A percentile compares a stretch with the other conserved stretches of the same genome.
Evolutionary conservation across 345 rosid genomes (phyloP).

Genomic region (Syzygium aqueum): DNA sequence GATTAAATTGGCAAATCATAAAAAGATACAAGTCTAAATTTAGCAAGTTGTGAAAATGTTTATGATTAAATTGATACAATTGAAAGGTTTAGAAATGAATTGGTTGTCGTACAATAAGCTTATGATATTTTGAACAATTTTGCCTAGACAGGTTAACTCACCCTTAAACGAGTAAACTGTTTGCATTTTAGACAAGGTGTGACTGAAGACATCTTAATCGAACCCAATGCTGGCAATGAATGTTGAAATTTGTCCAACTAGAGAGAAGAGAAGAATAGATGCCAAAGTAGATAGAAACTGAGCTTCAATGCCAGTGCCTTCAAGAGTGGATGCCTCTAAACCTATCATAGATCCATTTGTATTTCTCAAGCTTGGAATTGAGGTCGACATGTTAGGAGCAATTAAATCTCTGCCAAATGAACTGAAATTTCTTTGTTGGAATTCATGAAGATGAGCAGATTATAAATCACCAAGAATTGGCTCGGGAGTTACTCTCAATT

Average conservation of each 20-base stretch:
- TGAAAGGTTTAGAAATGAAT: accelerated
- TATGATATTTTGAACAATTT: not conserved
- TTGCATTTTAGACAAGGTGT: not conserved
- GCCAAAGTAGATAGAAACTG: no score
- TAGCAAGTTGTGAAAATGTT: accelerated
- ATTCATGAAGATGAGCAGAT: not conserved
- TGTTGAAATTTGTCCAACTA: no score
- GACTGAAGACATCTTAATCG: not conserved
- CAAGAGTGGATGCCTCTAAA: no score
- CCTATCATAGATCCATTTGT: not conserved
- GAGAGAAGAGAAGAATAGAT: no score
- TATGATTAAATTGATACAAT: accelerated
- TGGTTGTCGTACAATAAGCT: accelerated
- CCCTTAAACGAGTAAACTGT: not conserved
- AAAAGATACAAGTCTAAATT: no score
- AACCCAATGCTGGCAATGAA: no score
- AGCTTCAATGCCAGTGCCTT: no score
- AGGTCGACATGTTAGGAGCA: not conserved
- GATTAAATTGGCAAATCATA: no score
- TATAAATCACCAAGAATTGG: not conserved
- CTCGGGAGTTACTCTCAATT: not conserved
- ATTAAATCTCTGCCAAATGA: not conserved
- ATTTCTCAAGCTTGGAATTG: not conserved
- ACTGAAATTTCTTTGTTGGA: not conserved
- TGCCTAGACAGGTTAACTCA: not conserved